Percentiles rank a stretch among this genome's conserved stretches.
Conservation (phyloP, 2,329 filamentous ascomycete species). For the Apiospora marii region DNA sequence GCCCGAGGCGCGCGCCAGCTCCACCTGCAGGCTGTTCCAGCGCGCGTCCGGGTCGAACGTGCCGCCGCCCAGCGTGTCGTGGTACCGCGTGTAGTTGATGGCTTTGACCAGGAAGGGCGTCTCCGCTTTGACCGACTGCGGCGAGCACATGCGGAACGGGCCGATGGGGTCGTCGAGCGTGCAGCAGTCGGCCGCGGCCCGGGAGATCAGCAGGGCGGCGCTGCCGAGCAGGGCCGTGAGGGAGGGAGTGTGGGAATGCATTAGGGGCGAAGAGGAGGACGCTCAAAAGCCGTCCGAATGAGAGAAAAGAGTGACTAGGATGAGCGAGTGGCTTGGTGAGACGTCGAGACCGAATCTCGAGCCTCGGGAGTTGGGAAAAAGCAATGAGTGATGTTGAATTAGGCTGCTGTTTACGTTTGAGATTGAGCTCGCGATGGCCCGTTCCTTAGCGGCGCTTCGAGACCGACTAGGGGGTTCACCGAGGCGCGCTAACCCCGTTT, state of each 20-base stretch:
- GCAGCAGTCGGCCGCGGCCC: constrained; percentile 18
- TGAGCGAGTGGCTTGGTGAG: neutral
- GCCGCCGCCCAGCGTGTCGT: constrained; percentile 27
- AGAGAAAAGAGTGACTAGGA: neutral
- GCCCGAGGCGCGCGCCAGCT: neutral
- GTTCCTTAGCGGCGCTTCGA: neutral
- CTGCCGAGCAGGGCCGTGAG: constrained; percentile 14
- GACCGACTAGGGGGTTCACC: neutral
- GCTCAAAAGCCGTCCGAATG: neutral
- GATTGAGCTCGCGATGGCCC: constrained; percentile 33
- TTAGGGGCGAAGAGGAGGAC: neutral
- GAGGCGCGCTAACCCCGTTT: neutral
- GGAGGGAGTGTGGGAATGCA: constrained; percentile 13
- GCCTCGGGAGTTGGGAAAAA: neutral
- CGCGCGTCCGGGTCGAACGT: constrained; percentile 20
- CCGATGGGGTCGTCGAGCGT: constrained; percentile 25
- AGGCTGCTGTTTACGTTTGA: constrained; percentile 25
- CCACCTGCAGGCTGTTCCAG: constrained; percentile 25
- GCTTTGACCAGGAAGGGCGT: constrained; percentile 26
- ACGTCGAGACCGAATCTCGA: neutral
- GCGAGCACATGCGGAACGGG: constrained; percentile 25
- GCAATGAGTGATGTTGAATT: neutral
- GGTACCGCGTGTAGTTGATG: constrained; percentile 29
- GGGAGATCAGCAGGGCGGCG: constrained; percentile 1
- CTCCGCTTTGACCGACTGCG: constrained; percentile 1